Evolutionary conservation across 1,139 yeast species (phyloP).

Genomic region (Suhomyces terraborum): DNA sequence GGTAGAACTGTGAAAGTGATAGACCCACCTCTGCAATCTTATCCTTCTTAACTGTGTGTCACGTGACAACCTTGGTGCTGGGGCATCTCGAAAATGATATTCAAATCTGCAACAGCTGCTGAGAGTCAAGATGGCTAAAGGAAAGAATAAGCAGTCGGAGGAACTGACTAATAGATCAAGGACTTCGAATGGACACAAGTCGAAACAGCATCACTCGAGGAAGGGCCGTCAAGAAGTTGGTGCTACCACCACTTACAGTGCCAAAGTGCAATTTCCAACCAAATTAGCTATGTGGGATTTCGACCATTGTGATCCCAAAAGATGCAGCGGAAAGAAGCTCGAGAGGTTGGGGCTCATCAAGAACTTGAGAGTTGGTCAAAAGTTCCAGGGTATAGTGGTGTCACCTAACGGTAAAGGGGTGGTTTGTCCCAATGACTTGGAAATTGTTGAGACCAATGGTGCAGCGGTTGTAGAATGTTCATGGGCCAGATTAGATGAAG

Average conservation of each 20-base stretch:
- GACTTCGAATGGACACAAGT: constrained; percentile 60
- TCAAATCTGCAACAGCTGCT: too few relatives aligned
- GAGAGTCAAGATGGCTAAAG: constrained; percentile 67
- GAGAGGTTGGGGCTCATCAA: constrained; percentile 85
- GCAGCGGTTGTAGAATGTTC: constrained; percentile 98
- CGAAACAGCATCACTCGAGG: constrained; percentile 54
- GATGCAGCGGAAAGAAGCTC: constrained; percentile 94
- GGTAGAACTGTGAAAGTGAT: too few relatives aligned
- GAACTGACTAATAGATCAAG: constrained; percentile 36
- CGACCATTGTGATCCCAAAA: constrained; percentile 97
- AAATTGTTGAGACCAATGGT: constrained; percentile 76
- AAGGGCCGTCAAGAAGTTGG: constrained; percentile 51
- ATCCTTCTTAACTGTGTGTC: not conserved
- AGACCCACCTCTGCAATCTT: too few relatives aligned
- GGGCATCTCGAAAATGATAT: constrained; percentile 1
- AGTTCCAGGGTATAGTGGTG: constrained; percentile 86
- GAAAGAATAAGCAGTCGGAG: constrained; percentile 60
- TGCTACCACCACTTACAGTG: constrained; percentile 11
- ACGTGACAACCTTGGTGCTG: not conserved
- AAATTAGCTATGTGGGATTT: constrained; percentile 93
- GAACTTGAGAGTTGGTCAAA: constrained; percentile 82
- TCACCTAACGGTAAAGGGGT: constrained; percentile 91
- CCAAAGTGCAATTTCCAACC: constrained; percentile 53
- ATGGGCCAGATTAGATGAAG: constrained; percentile 95
- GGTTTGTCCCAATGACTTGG: constrained; percentile 86